These are phyloP conservation scores for Panaeolus cyanescens DNA, from an alignment of 768 basidiomycete species.

Conservation along the genomic window DNA sequence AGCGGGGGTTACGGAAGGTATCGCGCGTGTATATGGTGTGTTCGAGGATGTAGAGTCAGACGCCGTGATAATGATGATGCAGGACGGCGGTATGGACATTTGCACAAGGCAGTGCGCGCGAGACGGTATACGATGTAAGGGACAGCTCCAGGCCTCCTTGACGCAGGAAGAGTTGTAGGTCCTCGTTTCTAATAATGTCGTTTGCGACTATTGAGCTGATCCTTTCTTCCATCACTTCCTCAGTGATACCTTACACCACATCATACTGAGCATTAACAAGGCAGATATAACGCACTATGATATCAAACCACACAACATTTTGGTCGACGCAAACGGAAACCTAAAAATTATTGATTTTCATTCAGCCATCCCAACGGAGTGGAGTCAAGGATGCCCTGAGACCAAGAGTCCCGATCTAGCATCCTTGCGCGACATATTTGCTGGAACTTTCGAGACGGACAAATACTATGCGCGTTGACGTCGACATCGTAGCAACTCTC, in stretches of 20 bases:
- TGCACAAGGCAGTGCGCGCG: background rate
- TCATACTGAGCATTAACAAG: background rate
- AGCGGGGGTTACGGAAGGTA: background rate
- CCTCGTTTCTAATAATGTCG: no score
- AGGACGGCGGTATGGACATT: slow-evolving; percentile 4
- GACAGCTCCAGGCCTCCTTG: background rate
- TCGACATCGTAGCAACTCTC: no score
- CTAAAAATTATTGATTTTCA: background rate
- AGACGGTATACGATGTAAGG: background rate
- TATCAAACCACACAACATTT: background rate
- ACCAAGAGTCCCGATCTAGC: no score
- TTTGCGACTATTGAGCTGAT: background rate
- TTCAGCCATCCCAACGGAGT: no score
- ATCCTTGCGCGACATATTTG: no score
- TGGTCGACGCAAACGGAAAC: background rate
- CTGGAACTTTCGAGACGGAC: no score
- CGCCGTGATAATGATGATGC: slow-evolving; percentile 5
- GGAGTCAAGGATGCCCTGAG: no score
- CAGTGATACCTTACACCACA: background rate
- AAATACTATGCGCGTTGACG: no score
- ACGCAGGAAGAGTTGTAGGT: background rate
- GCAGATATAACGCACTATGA: background rate
- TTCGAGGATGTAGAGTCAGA: slow-evolving; percentile 12
- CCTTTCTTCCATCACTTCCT: background rate
- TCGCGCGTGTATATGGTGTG: slow-evolving; percentile 8